phyloP scores from a whole-genome alignment of 768 basidiomycete genomes.

The Pleurotus tuber-regium region DNA sequence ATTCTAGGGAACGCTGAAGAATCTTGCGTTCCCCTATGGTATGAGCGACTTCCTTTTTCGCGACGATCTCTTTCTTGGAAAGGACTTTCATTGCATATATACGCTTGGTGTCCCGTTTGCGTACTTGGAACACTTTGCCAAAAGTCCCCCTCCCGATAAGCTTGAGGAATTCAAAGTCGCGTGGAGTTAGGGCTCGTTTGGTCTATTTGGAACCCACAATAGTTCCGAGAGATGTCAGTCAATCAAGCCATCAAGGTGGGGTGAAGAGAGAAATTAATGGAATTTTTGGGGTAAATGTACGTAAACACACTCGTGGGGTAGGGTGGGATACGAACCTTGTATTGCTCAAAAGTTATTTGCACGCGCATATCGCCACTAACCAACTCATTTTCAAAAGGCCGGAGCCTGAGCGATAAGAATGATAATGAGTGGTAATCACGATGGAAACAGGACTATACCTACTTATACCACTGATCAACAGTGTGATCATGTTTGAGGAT shows the following conservation, averaged over 20 bases:
- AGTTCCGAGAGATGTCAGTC: neutral
- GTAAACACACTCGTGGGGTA: conserved; percentile 12
- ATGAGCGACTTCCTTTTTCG: conserved; percentile 98
- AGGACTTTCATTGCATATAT: conserved; percentile 99
- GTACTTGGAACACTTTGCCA: conserved; percentile 98
- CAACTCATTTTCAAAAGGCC: conserved; percentile 72
- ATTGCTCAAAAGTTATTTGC: conserved; percentile 91
- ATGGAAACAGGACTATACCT: conserved; percentile 32
- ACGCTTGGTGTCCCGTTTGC: conserved; percentile 95
- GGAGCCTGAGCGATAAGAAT: conserved; percentile 47
- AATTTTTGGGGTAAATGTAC: conserved; percentile 6
- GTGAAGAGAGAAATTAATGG: conserved; percentile 7
- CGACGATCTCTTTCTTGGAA: conserved; percentile 97
- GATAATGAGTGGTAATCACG: conserved; percentile 13
- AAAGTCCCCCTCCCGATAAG: conserved; percentile 98
- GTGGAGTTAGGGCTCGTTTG: conserved; percentile 84
- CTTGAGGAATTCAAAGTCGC: conserved; percentile 98
- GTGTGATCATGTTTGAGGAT: conserved; percentile 89
- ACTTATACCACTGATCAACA: conserved; percentile 98
- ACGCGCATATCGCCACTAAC: conserved; percentile 94
- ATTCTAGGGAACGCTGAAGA: conserved; percentile 88
- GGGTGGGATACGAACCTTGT: conserved; percentile 59
- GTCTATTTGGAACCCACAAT: conserved; percentile 44
- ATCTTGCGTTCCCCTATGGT: conserved; percentile 99
- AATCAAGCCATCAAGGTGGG: neutral